Base-by-base conservation (phyloP, 768 basidiomycete genomes). In the Tricholoma hemisulphureum region DNA sequence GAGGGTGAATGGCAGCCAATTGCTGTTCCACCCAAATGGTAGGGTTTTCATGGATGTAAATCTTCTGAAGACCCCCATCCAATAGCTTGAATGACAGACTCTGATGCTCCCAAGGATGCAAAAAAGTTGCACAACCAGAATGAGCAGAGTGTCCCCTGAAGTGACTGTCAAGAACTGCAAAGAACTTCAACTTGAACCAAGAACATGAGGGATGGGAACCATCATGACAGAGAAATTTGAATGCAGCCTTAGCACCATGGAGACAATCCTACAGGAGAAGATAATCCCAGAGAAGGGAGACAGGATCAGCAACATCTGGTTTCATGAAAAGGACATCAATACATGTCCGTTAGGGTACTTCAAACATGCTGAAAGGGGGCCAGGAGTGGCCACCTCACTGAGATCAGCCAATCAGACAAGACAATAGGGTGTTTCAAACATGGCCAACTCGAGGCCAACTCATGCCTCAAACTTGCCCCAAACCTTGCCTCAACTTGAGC, bases 311-410 rank as follows among this genome's bases (percentile, higher is more conserved):
- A 34, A 67, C 51, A 1, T 61, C 55, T 51, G 67, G 64, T 1
- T 10, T 9, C 2, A 58, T 55, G 16, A 70, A 58, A 1, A 69
- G 51, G 29, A 71, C 59, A 26, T 67, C 60, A 2, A n/a, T n/a
- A n/a, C n/a, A n/a, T n/a, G n/a, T n/a, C n/a, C n/a, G n/a, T n/a
- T n/a, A n/a, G n/a, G n/a, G n/a, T n/a, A n/a, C n/a, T n/a, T n/a
- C n/a, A n/a, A n/a, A n/a, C n/a, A n/a, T n/a, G n/a, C n/a, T n/a
- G n/a, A n/a, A n/a, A n/a, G n/a, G n/a, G n/a, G n/a, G n/a, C n/a
- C n/a, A n/a, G n/a, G n/a, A n/a, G n/a, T n/a, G n/a, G n/a, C n/a
- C n/a, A n/a, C n/a, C n/a, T n/a, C n/a, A n/a, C n/a, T n/a, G n/a
- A n/a, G n/a, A n/a, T n/a, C n/a, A n/a, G n/a, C n/a, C n/a, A n/a